Conservation (phyloP, 169 alveolate species). For the Cryptosporidium muris region DNA sequence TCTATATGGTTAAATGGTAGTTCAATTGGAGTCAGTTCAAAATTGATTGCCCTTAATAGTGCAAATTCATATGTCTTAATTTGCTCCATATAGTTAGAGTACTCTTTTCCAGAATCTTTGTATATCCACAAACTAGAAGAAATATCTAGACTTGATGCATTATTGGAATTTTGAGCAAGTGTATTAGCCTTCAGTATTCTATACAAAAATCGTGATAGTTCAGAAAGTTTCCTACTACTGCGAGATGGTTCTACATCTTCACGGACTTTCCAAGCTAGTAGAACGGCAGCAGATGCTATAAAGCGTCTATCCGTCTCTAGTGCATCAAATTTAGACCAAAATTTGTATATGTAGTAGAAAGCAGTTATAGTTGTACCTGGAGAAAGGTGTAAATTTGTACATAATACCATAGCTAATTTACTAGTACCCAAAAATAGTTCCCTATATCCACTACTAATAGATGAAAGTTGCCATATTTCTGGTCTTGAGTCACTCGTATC, state of each 20-base stretch:
- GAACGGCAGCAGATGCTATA: constrained; percentile 66
- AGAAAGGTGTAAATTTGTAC: constrained; percentile 36
- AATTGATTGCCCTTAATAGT: constrained; percentile 52
- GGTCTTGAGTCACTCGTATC: constrained; percentile 10
- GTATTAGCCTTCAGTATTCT: constrained; percentile 61
- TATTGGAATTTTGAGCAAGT: constrained; percentile 14
- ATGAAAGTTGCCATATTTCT: constrained; percentile 40
- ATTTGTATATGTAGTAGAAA: constrained; percentile 41
- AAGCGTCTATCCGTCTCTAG: constrained; percentile 56
- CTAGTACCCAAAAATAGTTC: constrained; percentile 65
- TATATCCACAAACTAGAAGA: constrained; percentile 69
- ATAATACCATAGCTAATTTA: constrained; percentile 39
- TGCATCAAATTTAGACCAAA: constrained; percentile 65
- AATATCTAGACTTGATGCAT: constrained; percentile 16
- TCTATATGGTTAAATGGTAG: constrained; percentile 53
- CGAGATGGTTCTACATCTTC: constrained; percentile 60
- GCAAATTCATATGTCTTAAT: constrained; percentile 65
- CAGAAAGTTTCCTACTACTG: constrained; percentile 55
- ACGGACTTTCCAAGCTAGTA: constrained; percentile 54
- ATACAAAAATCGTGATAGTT: constrained; percentile 46
- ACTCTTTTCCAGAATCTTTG: constrained; percentile 63
- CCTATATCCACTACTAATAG: constrained; percentile 46
- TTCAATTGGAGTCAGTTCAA: constrained; percentile 42
- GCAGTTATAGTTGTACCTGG: constrained; percentile 63
- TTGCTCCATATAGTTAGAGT: constrained; percentile 44